Evolutionary conservation across 176 grass and related monocot genomes (phyloP), one percentile per base, ranked within the genome.

Genomic region (Rhipidocladum racemiflorum): DNA sequence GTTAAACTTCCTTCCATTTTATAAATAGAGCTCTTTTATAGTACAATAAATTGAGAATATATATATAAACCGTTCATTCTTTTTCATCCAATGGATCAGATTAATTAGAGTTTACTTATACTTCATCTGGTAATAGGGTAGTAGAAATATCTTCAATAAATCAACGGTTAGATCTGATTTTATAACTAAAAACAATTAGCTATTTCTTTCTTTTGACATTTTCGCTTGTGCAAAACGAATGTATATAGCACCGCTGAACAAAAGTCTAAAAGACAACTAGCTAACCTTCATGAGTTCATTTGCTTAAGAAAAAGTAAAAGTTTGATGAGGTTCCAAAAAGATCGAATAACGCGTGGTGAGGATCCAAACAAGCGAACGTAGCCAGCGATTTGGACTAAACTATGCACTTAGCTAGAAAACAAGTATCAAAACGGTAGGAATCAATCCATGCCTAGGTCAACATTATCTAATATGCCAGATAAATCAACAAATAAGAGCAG

Each of bases 391-490:
- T 55, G 70, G 10, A 38, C 12, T 65, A 65, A 44, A 75, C 32
- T 83, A 66, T 75, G n/a, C 42, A 65, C 30, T 2, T 49, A 54
- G 23, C 21, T 40, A 5, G 15, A 9, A 62, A 74, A 29, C 15
- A 25, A 56, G 30, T 51, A 39, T 55, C 44, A 39, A 83, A 53
- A 17, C 3, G 5, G 15, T 21, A 55, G 6, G 32, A 55, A 76
- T 16, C 20, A 42, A 83, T 74, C 36, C 34, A 65, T 56, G 23
- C n/a, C 32, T 32, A 49, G 23, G 60, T 84, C 71, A 75, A 43
- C 60, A 61, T 67, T 83, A 64, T 83, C 23, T 32, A 66, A 67
- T 66, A 21, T 18, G 0, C 9, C 65, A 24, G 6, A 61, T n/a
- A 61, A 71, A 59, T 57, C 9, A 50, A 65, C 25, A n/a, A 35